Base-by-base conservation (phyloP, 768 basidiomycete species). In the Termitomyces sp. region DNA sequence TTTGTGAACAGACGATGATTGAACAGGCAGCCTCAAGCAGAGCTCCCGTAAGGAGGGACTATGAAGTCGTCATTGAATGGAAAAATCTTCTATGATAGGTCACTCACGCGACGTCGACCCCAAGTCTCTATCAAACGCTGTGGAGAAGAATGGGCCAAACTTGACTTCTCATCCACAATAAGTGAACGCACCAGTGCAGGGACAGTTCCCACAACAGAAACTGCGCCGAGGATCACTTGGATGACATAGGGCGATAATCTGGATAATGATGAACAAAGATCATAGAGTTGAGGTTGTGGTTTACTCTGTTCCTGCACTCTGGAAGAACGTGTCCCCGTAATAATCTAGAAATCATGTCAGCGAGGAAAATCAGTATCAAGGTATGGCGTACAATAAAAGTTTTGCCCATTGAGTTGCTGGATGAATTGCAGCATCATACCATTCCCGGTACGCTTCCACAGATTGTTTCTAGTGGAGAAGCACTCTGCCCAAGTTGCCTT, bases 361-460 rank as follows among this genome's bases (percentile, higher is more conserved):
- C 12, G 37, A 48, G 12, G 0, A 5, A 38, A 36, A 45, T 56
- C 7, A 8, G n/a, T 9, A 34, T 14, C 42, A 25, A 45, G 38
- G 6, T 2, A 7, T 54, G 56, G 20, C 83, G 63, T 63, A 88
- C 88, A 89, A 71, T 88, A 89, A 73, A 90, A 91, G 70, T 89
- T 91, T 71, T 92, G 89, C 14, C 89, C 89, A 60, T 91, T 89
- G 36, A 92, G 72, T 65, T 92, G 89, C 65, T 92, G 89, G 56
- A 92, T 84, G 68, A 91, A 91, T 65, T 90, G 89, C 48, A 90
- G 72, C 86, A 90, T 89, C 86, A 90, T 89, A n/a, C 90, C 89
- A 62, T 91, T 91, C 38, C 77, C 70, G 14, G 89, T 92, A 57
- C 91, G 81, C 72, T 86, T 87, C 84, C 88, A 90, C 47, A 92